phyloP scores from a whole-genome alignment of 2,329 filamentous ascomycete genomes.

The Colletotrichum filicis region DNA sequence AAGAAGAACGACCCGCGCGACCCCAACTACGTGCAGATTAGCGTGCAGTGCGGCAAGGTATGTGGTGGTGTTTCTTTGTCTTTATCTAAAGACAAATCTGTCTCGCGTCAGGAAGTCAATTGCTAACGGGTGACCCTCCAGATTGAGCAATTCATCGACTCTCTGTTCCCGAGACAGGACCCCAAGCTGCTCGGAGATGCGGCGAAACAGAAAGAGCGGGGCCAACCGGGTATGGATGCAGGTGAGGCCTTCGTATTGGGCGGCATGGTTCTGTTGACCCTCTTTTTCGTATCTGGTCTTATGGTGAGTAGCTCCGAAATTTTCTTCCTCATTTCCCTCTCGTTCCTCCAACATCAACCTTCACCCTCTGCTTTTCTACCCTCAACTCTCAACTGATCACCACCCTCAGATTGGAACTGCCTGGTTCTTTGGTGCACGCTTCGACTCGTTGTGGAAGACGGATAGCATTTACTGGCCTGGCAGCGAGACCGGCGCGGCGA shows the following conservation, averaged over 20 bases:
- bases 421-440: slow-evolving; percentile 83
- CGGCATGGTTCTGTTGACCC: slow-evolving; percentile 71
- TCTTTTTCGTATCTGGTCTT: slow-evolving; percentile 75
- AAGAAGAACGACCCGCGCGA: slow-evolving; percentile 95
- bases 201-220: slow-evolving; percentile 49
- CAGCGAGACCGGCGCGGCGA: slow-evolving; percentile 23
- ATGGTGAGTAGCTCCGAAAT: slow-evolving; percentile 72
- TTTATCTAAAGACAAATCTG: slow-evolving; percentile 1
- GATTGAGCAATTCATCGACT: slow-evolving; percentile 97
- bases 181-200: slow-evolving; percentile 66
- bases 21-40: slow-evolving; percentile 92
- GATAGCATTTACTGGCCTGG: slow-evolving; percentile 34
- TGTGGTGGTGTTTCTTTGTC: slow-evolving; percentile 24
- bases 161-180: slow-evolving; percentile 87
- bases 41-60: slow-evolving; percentile 88
- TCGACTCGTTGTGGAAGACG: slow-evolving; percentile 63
- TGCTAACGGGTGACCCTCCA: slow-evolving; percentile 48
- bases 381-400: not conserved
- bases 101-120: not conserved
- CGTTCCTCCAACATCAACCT: not conserved
- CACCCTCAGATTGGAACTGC: slow-evolving; percentile 75
- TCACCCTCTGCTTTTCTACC: not conserved
- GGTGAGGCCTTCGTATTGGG: slow-evolving; percentile 75
- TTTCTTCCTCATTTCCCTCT: slow-evolving; percentile 1
- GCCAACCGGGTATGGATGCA: slow-evolving; percentile 60